Evolutionary conservation across 2,329 filamentous ascomycete genomes (phyloP).

Genomic region (Capronia coronata): DNA sequence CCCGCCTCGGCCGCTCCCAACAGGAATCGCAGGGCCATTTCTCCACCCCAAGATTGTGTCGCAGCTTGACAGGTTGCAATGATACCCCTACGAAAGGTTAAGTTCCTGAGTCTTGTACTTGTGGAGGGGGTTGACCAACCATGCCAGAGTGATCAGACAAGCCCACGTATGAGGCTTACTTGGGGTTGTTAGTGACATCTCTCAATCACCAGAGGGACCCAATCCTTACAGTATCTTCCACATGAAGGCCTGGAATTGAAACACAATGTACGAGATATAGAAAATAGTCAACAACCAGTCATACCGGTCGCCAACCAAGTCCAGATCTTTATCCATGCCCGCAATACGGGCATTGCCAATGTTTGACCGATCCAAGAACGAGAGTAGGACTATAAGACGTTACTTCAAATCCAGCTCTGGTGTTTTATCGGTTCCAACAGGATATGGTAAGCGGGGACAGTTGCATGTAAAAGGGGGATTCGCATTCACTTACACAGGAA

Average conservation of each 20-base stretch:
- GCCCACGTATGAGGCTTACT: slow-evolving; percentile 11
- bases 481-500: slow-evolving; percentile 37
- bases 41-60: slow-evolving; percentile 23
- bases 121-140: slow-evolving; percentile 7
- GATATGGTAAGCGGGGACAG: no score
- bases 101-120: slow-evolving; percentile 2
- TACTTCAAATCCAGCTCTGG: no score
- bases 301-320: slow-evolving; percentile 42
- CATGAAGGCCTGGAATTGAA: slow-evolving; percentile 37
- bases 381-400: slow-evolving; percentile 28
- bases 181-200: slow-evolving; percentile 39
- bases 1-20: slow-evolving; percentile 36
- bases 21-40: slow-evolving; percentile 32
- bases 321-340: slow-evolving; percentile 46
- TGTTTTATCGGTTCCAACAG: no score
- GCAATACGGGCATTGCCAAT: slow-evolving; percentile 51
- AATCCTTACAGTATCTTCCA: slow-evolving; percentile 36
- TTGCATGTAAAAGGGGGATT: slow-evolving; percentile 36
- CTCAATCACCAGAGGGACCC: slow-evolving; percentile 36
- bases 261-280: slow-evolving; percentile 44
- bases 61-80: slow-evolving; percentile 28
- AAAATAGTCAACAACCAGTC: slow-evolving; percentile 49
- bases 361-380: slow-evolving; percentile 47
- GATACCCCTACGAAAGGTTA: slow-evolving; percentile 23
- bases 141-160: slow-evolving; percentile 19